Conservation (phyloP, 1,139 yeast genomes). For the Hanseniaspora uvarum region DNA sequence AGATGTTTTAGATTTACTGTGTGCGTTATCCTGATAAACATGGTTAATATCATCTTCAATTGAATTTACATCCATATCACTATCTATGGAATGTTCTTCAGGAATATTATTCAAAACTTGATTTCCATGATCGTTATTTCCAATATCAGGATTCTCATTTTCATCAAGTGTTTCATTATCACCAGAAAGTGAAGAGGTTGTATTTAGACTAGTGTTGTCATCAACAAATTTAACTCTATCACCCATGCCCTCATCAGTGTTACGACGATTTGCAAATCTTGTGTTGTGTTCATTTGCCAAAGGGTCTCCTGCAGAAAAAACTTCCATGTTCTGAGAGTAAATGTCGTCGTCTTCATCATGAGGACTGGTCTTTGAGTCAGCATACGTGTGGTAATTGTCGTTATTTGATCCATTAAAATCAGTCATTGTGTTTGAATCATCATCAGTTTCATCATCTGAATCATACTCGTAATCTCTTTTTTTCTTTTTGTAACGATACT, state of each 20-base stretch:
- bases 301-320: background rate
- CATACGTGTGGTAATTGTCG: background rate
- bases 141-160: background rate
- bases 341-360: background rate
- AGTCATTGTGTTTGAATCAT: background rate
- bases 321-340: background rate
- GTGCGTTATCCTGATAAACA: background rate
- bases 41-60: background rate
- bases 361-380: background rate
- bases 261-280: background rate
- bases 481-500: background rate
- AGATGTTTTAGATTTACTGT: constrained; percentile 1
- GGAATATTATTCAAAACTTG: constrained; percentile 8
- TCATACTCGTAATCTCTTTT: background rate
- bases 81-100: constrained; percentile 2
- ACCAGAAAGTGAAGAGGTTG: background rate
- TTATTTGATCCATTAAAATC: background rate
- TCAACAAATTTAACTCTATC: background rate
- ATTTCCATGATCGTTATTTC: background rate
- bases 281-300: constrained; percentile 1
- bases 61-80: background rate
- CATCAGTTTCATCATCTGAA: constrained; percentile 5
- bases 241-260: background rate
- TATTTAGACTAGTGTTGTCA: constrained; percentile 9
- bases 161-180: background rate